Evolutionary conservation across 768 basidiomycete species (phyloP), one percentile per base, ranked within the genome.

Genomic region (Tylopilus plumbeoviolaceoides): DNA sequence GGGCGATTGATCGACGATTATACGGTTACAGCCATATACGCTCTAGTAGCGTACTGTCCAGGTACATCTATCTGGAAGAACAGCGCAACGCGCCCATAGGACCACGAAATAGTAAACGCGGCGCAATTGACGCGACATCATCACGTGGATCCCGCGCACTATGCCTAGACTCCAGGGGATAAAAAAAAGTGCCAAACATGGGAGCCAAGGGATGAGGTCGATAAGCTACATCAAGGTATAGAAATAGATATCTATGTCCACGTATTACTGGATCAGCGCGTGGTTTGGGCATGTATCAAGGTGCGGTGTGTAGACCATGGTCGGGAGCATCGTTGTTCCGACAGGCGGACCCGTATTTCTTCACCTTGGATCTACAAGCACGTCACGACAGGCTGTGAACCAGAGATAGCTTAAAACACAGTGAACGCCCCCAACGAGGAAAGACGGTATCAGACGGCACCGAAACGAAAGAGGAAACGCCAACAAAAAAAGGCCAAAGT

Each of bases 171-270:
- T 7, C 33, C 5, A 33, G 5, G 33, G 14, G 5, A 15, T 23
- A 15, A 14, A 14, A 45, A 23, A 50, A 30, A 10, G 39, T 17
- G 27, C 23, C 39, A n/a, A 41, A 20, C 39, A n/a, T 28, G 21
- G 15, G 28, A 17, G 30, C n/a, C 17, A 28, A 35, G 5, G 25
- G 25, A n/a, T n/a, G 33, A 14, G 28, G 52, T 44, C 48, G 59
- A 54, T 59, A 63, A 62, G 60, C 48, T 56, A 59, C 53, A 54
- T 47, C 45, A 21, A 48, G 35, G 14, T 30, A 41, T 48, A 56
- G 61, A 56, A 40, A 52, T 59, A 53, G 15, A 38, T 48, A 36
- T 45, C 46, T 46, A 23, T 40, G 51, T 36, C 28, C 21, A 20
- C 11, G 17, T 20, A 52, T 54, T 50, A 54, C 15, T 18, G 18